phyloP scores from a whole-genome alignment of 2,329 filamentous ascomycete genomes.

The Botryotinia narcissicola region DNA sequence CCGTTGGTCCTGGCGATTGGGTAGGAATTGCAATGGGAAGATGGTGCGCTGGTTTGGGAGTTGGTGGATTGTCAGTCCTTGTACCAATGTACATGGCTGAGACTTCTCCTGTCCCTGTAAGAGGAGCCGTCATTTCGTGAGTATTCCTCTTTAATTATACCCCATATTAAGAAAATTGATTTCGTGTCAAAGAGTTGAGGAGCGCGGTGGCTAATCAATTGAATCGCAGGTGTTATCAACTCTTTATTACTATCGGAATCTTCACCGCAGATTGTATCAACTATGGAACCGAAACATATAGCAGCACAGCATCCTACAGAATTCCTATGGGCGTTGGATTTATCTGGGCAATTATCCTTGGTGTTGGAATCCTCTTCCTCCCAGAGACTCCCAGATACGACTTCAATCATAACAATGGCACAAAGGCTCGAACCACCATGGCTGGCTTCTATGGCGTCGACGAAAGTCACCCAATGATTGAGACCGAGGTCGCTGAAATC shows the following conservation, averaged over 20 bases:
- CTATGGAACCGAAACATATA: slow-evolving; percentile 44
- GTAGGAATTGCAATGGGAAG: slow-evolving; percentile 62
- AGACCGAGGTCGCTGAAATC: slow-evolving; percentile 53
- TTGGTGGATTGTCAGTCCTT: slow-evolving; percentile 63
- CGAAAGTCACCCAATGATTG: slow-evolving; percentile 47
- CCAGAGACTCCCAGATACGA: slow-evolving; percentile 59
- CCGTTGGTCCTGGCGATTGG: slow-evolving; percentile 54
- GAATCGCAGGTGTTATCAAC: slow-evolving; percentile 58
- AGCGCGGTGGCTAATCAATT: slow-evolving; percentile 24
- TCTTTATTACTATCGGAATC: slow-evolving; percentile 71
- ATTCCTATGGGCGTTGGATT: slow-evolving; percentile 59
- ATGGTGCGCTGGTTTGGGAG: slow-evolving; percentile 64
- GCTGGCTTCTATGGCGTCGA: slow-evolving; percentile 51
- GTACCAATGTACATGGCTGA: slow-evolving; percentile 69
- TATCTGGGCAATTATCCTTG: slow-evolving; percentile 51
- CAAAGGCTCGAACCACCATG: slow-evolving; percentile 50
- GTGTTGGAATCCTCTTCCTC: slow-evolving; percentile 51
- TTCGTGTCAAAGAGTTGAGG: background rate
- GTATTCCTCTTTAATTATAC: slow-evolving; percentile 34
- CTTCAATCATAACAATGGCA: slow-evolving; percentile 48
- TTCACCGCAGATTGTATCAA: slow-evolving; percentile 56
- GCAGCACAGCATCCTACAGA: slow-evolving; percentile 54
- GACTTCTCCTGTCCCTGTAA: slow-evolving; percentile 59
- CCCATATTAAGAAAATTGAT: background rate
- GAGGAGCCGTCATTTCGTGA: slow-evolving; percentile 57